A percentile compares a stretch with the other conserved stretches of the same genome.
Evolutionary conservation across 2,329 filamentous ascomycete genomes (phyloP).

Genomic region (Tolypocladium pustulatum): DNA sequence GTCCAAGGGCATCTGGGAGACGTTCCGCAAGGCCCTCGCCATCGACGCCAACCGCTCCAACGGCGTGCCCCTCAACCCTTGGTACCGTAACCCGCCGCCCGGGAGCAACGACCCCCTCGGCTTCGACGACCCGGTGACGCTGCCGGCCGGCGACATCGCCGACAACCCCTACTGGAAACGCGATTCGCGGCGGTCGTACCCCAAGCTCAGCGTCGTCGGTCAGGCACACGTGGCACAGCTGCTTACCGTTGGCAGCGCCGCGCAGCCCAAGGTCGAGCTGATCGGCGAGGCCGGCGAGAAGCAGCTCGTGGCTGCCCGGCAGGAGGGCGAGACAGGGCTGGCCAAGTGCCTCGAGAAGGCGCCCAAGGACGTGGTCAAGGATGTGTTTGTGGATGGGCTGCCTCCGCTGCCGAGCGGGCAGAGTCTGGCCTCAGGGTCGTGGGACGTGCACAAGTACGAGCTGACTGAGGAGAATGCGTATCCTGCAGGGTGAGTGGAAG

Average conservation of each 20-base stretch:
- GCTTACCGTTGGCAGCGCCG: constrained; percentile 73
- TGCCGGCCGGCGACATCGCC: constrained; percentile 40
- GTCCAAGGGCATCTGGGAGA: constrained; percentile 80
- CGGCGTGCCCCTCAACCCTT: constrained; percentile 84
- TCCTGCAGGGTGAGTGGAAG: constrained; percentile 48
- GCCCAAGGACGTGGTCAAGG: constrained; percentile 43
- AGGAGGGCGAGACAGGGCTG: constrained; percentile 65
- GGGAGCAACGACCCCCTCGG: constrained; percentile 28
- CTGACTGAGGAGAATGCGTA: constrained; percentile 61
- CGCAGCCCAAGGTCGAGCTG: constrained; percentile 70
- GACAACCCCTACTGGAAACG: constrained; percentile 66
- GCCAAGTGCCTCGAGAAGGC: constrained; percentile 58
- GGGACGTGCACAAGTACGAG: constrained; percentile 60
- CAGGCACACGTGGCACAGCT: constrained; percentile 82
- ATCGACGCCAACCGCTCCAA: constrained; percentile 83
- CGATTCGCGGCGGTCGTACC: constrained; percentile 74
- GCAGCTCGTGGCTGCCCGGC: constrained; percentile 64
- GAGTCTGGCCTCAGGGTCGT: constrained; percentile 39
- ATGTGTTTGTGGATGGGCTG: constrained; percentile 67
- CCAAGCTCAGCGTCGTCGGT: constrained; percentile 64
- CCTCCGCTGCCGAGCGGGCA: constrained; percentile 78
- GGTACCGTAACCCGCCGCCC: constrained; percentile 73
- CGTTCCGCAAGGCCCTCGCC: constrained; percentile 64
- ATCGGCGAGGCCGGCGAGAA: constrained; percentile 50
- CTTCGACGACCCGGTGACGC: constrained; percentile 39